Evolutionary conservation across 2,329 filamentous ascomycete genomes (phyloP).

Genomic region (Periglandula ipomoeae): DNA sequence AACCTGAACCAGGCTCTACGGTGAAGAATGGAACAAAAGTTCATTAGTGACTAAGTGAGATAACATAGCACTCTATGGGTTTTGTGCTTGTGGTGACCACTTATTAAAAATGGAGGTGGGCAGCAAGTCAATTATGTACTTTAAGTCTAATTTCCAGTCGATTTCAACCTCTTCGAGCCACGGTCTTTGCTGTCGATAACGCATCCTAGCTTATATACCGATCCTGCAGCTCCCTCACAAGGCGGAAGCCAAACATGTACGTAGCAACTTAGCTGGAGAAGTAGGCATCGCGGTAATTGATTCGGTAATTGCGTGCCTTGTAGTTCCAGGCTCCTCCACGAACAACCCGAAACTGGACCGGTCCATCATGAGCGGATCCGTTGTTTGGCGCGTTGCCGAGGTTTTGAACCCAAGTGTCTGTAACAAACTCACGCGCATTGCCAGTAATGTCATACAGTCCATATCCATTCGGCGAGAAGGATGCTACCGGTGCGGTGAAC

Average conservation of each 20-base stretch:
- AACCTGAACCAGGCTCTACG: no score
- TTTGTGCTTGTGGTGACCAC: no score
- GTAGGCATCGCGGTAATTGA: constrained; percentile 10
- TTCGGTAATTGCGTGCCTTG: constrained; percentile 7
- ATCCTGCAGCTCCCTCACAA: constrained; percentile 5
- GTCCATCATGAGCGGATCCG: constrained; percentile 6
- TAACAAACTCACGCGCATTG: constrained; percentile 11
- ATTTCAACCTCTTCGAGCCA: no score
- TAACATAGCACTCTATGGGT: no score
- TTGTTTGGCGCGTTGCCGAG: constrained; percentile 2
- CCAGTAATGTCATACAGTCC: constrained; percentile 11
- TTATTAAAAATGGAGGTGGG: no score
- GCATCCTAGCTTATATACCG: no score
- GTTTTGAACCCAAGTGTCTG: constrained; percentile 6
- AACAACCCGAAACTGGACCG: constrained; percentile 8
- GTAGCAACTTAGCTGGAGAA: constrained; percentile 8
- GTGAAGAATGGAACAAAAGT: no score
- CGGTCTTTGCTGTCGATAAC: no score
- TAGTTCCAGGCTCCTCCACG: constrained; percentile 11
- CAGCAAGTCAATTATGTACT: no score
- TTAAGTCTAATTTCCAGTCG: no score
- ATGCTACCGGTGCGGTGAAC: constrained; percentile 9
- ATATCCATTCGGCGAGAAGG: constrained; percentile 9
- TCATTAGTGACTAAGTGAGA: no score
- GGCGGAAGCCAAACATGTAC: constrained; percentile 10